Base-by-base conservation (phyloP, 208 protist species). In the Wallacemonas sp. region DNA sequence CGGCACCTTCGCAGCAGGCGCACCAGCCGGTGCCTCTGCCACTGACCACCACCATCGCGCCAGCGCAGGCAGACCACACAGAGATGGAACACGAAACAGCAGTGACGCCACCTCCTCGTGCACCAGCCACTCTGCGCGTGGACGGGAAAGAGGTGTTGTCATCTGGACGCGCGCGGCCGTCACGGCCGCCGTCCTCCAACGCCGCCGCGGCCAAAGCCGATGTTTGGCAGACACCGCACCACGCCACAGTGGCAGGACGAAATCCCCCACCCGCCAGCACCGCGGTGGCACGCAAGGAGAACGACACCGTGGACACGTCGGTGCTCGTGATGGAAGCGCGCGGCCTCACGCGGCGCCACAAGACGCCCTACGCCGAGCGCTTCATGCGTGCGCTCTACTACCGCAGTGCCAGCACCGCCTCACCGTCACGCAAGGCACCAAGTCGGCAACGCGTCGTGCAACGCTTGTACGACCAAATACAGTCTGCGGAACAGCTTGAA, bases 321-420 rank as follows among this genome's bases (percentile, higher is more conserved):
- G 42, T 26, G 1, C 9, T 24, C 39, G 21, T 62, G 0, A 26
- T 50, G 42, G 33, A 34, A 37, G 4, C 45, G 12, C 38, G 21
- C 34, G 50, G 50, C 4, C 50, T 57, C 30, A 57, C 34, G 15
- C 34, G 59, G 13, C 68, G 64, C 2, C 59, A 50, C 5, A 42
- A 45, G 60, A 74, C 57, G 8, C 69, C 42, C 26, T 83, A 81
- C 57, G 71, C 76, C 5, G 68, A 73, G 36, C 79, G 79, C 48
- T 85, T 79, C 46, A 69, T 85, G 58, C 32, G 73, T 34, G 50
- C 64, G 10, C 69, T 90, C n/a, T 85, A 85, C 66, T 74, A 70
- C 27, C 62, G 71, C 29, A 68, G 38, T 17, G 54, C 45, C 33
- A 39, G 45, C 45, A 26, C 10, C 45, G 8, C 13, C 3, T 15